Percentiles rank a stretch among this genome's conserved stretches.
These are phyloP conservation scores for Sporisorium scitamineum DNA, from an alignment of 1,284 basidiomycete genomes.

Conservation along the genomic window DNA sequence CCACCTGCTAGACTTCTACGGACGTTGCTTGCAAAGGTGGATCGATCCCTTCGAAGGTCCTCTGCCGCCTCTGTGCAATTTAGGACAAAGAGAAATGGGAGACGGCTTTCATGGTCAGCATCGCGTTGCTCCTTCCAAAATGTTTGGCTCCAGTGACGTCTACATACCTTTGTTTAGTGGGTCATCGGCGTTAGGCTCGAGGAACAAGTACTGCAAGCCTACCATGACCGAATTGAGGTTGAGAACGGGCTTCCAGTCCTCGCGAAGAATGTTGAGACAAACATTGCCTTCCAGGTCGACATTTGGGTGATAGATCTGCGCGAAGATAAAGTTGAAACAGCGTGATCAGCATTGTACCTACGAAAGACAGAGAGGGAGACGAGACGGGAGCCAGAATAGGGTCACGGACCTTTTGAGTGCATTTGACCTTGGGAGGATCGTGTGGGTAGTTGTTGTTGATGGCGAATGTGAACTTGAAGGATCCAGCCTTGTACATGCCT, in stretches of 20 bases:
- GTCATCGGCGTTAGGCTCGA: conserved; percentile 98
- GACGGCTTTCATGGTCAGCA: background rate
- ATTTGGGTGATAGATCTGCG: conserved; percentile 97
- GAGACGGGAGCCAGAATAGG: too few relatives aligned
- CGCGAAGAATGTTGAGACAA: conserved; percentile 87
- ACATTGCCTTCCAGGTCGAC: conserved; percentile 97
- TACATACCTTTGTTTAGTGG: conserved; percentile 92
- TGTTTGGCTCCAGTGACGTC: background rate
- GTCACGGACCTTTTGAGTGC: conserved; percentile 83
- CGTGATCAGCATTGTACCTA: background rate
- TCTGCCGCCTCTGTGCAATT: conserved; percentile 66
- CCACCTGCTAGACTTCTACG: conserved; percentile 58
- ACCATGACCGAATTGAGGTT: conserved; percentile 98
- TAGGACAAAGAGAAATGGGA: background rate
- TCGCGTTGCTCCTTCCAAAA: background rate
- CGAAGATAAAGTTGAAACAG: background rate
- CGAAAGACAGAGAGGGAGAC: too few relatives aligned
- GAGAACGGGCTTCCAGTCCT: conserved; percentile 99
- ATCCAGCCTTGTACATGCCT: conserved; percentile 98
- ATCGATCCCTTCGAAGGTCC: conserved; percentile 62
- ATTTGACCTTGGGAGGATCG: conserved; percentile 98
- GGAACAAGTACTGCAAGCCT: conserved; percentile 95
- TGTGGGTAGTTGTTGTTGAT: conserved; percentile 99
- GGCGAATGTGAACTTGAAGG: conserved; percentile 91
- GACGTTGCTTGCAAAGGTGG: conserved; percentile 62